Evolutionary conservation across 208 protist genomes (phyloP).

Genomic region (Wallacemonas sp.): DNA sequence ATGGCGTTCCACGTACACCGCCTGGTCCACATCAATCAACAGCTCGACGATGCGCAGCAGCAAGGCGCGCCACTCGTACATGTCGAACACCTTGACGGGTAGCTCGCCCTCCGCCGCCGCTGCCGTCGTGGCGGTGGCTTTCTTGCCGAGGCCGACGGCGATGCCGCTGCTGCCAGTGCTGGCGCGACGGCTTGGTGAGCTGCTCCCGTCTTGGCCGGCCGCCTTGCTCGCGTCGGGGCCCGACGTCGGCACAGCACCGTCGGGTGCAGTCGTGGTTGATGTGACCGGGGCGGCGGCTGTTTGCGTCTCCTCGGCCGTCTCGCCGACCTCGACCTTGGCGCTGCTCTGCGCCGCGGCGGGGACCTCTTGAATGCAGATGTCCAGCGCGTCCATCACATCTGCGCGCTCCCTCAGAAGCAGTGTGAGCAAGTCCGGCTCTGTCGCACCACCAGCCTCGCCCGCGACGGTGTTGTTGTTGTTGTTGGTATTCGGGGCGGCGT

Average conservation of each 20-base stretch:
- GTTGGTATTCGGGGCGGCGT: neutral
- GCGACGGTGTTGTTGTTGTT: neutral
- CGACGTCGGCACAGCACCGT: too few species aligned
- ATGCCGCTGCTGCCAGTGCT: constrained; percentile 14
- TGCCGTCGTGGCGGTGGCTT: neutral
- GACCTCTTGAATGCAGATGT: constrained; percentile 79
- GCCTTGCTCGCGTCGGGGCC: too few species aligned
- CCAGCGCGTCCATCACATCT: constrained; percentile 78
- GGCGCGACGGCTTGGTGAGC: neutral
- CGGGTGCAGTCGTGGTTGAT: too few species aligned
- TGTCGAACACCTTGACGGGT: constrained; percentile 17
- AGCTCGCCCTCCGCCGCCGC: neutral
- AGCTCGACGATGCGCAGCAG: constrained; percentile 55
- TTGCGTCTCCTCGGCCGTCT: neutral
- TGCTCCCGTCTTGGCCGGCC: too few species aligned
- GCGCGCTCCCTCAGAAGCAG: constrained; percentile 47
- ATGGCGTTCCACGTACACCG: constrained; percentile 28
- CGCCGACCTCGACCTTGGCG: constrained; percentile 13
- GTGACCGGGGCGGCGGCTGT: neutral
- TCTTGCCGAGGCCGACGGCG: neutral
- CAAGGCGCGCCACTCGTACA: constrained; percentile 52
- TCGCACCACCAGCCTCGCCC: neutral
- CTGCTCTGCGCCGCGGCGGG: constrained; percentile 13
- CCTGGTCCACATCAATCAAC: constrained; percentile 46
- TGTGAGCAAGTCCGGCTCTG: constrained; percentile 8